A percentile compares a stretch with the other conserved stretches of the same genome.
These are phyloP conservation scores for Phytophthora constricta DNA, from an alignment of 352 stramenopile species.

Conservation along the genomic window DNA sequence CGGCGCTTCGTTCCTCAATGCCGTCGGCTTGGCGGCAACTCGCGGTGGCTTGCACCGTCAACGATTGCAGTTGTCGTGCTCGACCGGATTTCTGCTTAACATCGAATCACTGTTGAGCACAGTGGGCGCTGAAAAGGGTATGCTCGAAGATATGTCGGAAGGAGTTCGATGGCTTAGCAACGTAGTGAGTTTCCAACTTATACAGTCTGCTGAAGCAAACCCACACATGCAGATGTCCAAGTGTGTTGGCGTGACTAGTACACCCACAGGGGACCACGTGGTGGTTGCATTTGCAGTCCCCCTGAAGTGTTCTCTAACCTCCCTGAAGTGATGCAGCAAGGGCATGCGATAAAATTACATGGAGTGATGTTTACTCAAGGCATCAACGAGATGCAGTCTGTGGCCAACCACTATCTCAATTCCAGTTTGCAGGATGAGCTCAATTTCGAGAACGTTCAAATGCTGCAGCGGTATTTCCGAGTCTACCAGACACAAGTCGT, in stretches of 20 bases:
- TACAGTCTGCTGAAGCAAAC: constrained; percentile 58
- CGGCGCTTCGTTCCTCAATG: constrained; percentile 76
- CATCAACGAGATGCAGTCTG: constrained; percentile 94
- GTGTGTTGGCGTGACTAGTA: constrained; percentile 70
- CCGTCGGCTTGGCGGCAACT: constrained; percentile 67
- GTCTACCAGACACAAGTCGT: constrained; percentile 77
- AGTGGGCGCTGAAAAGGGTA: constrained; percentile 94
- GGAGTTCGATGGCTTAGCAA: constrained; percentile 85
- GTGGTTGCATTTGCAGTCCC: constrained; percentile 79
- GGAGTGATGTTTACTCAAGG: constrained; percentile 90
- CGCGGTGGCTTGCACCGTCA: constrained; percentile 63
- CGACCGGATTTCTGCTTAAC: constrained; percentile 88
- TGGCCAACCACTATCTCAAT: constrained; percentile 88
- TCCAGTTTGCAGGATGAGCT: constrained; percentile 88
- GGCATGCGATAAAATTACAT: constrained; percentile 76
- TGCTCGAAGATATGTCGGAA: constrained; percentile 94
- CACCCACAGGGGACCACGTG: constrained; percentile 57
- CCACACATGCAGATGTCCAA: constrained; percentile 74
- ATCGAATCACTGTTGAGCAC: constrained; percentile 96
- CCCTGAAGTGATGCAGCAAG: constrained; percentile 66
- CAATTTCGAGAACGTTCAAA: constrained; percentile 79
- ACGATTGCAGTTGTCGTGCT: constrained; percentile 66
- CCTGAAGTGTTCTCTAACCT: constrained; percentile 60
- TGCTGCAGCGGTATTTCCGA: constrained; percentile 76
- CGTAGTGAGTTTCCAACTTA: constrained; percentile 81